Base-by-base conservation (phyloP, 352 stramenopile genomes). In the Globisporangium alternatum region DNA sequence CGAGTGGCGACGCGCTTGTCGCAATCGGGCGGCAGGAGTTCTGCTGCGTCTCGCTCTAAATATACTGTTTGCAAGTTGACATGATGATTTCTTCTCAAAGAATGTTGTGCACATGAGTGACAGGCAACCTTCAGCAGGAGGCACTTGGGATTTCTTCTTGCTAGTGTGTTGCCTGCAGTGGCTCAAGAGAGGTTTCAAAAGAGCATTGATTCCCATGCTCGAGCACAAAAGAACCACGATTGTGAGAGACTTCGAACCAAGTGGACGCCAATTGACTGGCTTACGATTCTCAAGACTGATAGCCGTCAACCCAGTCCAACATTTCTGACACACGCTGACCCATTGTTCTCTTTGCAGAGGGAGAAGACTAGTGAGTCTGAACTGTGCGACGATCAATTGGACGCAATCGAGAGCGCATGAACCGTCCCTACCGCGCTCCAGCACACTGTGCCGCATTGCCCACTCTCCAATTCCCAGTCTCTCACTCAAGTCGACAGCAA, bases 11-110 rank as follows among this genome's bases (percentile, higher is more conserved):
- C 56, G 64, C 73, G 2, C 60, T 94, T 5, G 60, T 89, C 55
- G 81, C 70, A 13, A 68, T 92, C 30, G 75, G 69, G 52, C 82
- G 82, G 21, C 74, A 89, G 54, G 78, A 92, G 2, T 95, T 91
- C 70, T 93, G 86, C 63, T 76, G 70, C 28, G 65, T 93, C 45
- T 77, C 68, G 41, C 43, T 93, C 2, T 87, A 67, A 79, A 33
- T 25, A 9, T 56, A 9, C 5, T 21, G 28, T 25, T 5, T 39
- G 49, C 35, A 41, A 41, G 35, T 17, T 12, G 17, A 19, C 35
- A 41, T 41, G 35, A 41, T 17, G 3, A 19, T 41, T 12, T 39
- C 25, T 56, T 28, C 25, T 28, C 25, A 28, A 28, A 28, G 17
- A 56, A 21, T 3, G 13, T 15, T 56, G 25, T 22, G 6, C 5